Evolutionary conservation across 768 basidiomycete species (phyloP).

Genomic region (Strobilomyces echinocephalus): DNA sequence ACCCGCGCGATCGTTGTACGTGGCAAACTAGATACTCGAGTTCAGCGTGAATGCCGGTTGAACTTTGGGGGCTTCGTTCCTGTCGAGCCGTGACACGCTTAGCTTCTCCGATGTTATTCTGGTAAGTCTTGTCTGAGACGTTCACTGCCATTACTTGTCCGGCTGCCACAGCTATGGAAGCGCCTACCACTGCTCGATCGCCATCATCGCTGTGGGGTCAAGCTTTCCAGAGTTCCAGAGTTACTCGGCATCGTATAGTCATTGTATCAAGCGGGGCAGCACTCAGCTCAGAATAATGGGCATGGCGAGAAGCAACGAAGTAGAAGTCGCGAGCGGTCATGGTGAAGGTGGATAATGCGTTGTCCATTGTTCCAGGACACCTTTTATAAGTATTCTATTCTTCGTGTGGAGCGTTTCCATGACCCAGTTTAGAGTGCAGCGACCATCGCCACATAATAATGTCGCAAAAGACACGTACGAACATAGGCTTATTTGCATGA

Average conservation of each 20-base stretch:
- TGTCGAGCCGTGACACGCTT: background rate
- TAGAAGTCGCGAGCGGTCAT: conserved; percentile 3
- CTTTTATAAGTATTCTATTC: conserved; percentile 6
- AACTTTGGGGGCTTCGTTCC: background rate
- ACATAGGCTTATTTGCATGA: conserved; percentile 3
- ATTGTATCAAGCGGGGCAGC: background rate
- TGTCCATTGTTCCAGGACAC: background rate
- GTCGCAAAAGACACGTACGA: conserved; percentile 1
- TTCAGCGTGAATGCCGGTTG: background rate
- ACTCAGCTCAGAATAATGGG: conserved; percentile 2
- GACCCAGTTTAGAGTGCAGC: background rate
- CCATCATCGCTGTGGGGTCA: background rate
- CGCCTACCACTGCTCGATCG: conserved; percentile 6
- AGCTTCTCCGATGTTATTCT: conserved; percentile 1
- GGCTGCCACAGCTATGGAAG: background rate
- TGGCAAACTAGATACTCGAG: background rate
- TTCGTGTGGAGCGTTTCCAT: conserved; percentile 7
- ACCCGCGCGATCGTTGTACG: background rate
- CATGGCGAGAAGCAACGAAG: background rate
- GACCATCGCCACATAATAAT: conserved; percentile 7
- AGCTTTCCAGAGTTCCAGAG: background rate
- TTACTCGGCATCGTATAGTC: background rate
- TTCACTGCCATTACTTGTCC: background rate
- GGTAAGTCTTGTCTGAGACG: conserved; percentile 1
- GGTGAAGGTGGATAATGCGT: background rate